phyloP scores from a whole-genome alignment of 805 yeast species.

The Lipomyces lipofer region DNA sequence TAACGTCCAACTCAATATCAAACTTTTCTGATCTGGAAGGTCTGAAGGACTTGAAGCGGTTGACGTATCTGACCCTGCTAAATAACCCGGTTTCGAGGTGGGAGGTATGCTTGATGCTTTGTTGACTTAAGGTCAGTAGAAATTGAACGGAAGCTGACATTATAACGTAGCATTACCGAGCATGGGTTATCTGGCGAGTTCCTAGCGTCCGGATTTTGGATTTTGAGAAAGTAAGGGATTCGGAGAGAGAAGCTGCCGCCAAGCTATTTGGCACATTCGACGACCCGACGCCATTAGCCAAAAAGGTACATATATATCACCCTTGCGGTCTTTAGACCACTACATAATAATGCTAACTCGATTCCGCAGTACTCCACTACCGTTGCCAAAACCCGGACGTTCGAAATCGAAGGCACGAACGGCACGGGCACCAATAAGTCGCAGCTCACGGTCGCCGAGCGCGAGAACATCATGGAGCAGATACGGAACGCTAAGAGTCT shows the following conservation, averaged over 20 bases:
- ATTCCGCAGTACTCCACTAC: constrained; percentile 1
- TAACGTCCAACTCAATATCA: constrained; percentile 53
- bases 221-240: constrained; percentile 57
- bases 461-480: constrained; percentile 50
- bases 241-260: constrained; percentile 52
- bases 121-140: not conserved
- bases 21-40: constrained; percentile 48
- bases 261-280: constrained; percentile 46
- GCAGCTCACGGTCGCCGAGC: constrained; percentile 58
- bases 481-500: constrained; percentile 65
- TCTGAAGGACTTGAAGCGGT: constrained; percentile 44
- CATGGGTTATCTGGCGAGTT: constrained; percentile 57
- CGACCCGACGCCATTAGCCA: constrained; percentile 40
- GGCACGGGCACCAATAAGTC: constrained; percentile 2
- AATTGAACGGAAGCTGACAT: not conserved
- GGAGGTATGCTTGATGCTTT: constrained; percentile 14
- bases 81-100: constrained; percentile 41
- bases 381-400: constrained; percentile 5
- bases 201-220: constrained; percentile 70
- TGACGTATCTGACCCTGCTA: constrained; percentile 52
- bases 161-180: constrained; percentile 52
- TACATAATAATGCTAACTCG: not conserved
- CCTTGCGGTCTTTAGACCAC: not conserved
- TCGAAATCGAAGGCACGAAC: constrained; percentile 37
- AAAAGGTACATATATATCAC: constrained; percentile 34